Evolutionary conservation across 2,329 filamentous ascomycete species (phyloP).

Genomic region (Eurotiales sp.): DNA sequence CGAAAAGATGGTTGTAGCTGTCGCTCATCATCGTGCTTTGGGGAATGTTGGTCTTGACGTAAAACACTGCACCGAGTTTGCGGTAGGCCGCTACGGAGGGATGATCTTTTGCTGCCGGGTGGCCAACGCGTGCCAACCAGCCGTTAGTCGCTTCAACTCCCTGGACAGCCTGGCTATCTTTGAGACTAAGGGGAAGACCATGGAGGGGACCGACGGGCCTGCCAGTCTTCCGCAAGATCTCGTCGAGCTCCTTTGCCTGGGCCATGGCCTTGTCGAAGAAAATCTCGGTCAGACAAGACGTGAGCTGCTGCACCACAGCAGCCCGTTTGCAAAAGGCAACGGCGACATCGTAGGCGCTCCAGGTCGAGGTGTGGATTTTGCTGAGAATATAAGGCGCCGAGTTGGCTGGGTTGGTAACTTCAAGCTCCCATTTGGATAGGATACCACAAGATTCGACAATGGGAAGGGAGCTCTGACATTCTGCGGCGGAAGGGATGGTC

Average conservation of each 20-base stretch:
- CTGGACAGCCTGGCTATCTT: constrained; percentile 54
- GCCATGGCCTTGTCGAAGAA: constrained; percentile 49
- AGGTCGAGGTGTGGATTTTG: constrained; percentile 29
- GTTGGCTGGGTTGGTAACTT: constrained; percentile 51
- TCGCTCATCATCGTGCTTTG: constrained; percentile 64
- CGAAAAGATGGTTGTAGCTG: constrained; percentile 59
- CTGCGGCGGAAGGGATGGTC: constrained; percentile 12
- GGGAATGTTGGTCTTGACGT: constrained; percentile 55
- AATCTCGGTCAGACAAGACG: constrained; percentile 50
- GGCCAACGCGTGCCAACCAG: constrained; percentile 40
- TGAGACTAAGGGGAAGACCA: constrained; percentile 56
- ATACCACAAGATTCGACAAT: constrained; percentile 44
- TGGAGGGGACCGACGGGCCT: constrained; percentile 56
- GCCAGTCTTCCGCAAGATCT: constrained; percentile 36
- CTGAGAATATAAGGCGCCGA: constrained; percentile 39
- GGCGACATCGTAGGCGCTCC: constrained; percentile 45
- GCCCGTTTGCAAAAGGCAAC: constrained; percentile 53
- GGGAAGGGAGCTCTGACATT: constrained; percentile 19
- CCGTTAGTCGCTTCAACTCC: constrained; percentile 55
- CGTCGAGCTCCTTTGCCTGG: constrained; percentile 48
- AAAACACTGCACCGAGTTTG: constrained; percentile 47
- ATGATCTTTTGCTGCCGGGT: not conserved
- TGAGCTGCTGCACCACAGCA: constrained; percentile 39
- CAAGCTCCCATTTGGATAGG: constrained; percentile 48
- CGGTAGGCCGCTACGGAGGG: not conserved